Evolutionary conservation across 306 rosid genomes (phyloP), one percentile per base, ranked within the genome.

Genomic region (Trifolium pratense): DNA sequence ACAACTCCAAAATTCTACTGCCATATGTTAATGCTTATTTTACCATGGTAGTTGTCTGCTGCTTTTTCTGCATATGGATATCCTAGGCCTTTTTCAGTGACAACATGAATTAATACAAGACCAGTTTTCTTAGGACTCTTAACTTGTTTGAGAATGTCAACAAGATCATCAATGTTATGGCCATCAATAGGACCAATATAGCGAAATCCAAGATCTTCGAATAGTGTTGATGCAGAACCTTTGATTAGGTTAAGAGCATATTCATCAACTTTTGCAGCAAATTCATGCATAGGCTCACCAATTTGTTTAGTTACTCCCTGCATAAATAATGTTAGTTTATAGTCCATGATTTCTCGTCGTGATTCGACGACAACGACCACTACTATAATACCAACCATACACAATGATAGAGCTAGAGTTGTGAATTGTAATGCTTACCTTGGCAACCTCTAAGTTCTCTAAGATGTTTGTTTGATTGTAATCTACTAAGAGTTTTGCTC

Each of bases 221-320:
- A 94, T 1, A 94, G 80, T 4, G 99, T 84, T 20, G 97, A 94
- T 62, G 92, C 88, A 5, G 95, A 78, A 39, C 93, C 95, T n/a
- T 93, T 79, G 65, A 91, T 91, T 97, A 94, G 89, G 37, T 96
- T 96, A 46, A 93, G 91, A 21, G 95, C 96, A 84, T 94, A 89
- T 68, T 88, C 98, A 75, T 94, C 98, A 65, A 94, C 98, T 79
- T 94, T 94, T 60, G 98, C 94, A 31, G 97, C 98, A 79, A 91
- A 83, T 75, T 89, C 91, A 82, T 94, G 98, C 87, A 91, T 87
- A 0, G 84, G 74, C 6, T 95, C 95, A 18, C 91, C 95, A 68
- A 89, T 83, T 84, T 78, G 92, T 77, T 91, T 89, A 6, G 97
- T 91, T 37, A 89, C 96, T 61, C 96, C 98, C 96, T 93, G 85